These are phyloP conservation scores for Dactylis glomerata DNA, from an alignment of 176 grass and related monocot genomes.

Conservation along the genomic window DNA sequence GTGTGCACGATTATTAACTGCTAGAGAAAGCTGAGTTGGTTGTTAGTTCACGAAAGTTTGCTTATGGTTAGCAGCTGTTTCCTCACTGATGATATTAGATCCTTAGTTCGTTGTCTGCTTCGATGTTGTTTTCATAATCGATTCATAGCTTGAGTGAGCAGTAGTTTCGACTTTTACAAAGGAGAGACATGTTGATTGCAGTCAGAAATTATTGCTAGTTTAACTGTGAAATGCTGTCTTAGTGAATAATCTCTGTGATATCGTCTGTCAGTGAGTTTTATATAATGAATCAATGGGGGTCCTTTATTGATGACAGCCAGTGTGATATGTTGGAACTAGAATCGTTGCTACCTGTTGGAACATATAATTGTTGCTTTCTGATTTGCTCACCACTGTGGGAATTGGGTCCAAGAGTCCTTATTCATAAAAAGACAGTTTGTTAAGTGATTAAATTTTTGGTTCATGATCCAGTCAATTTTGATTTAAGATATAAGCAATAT, in stretches of 20 bases:
- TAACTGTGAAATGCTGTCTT: neutral
- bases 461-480: neutral
- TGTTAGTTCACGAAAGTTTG: neutral
- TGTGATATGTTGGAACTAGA: neutral
- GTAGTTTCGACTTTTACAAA: neutral
- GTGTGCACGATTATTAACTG: neutral
- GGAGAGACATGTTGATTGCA: neutral
- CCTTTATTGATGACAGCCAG: neutral
- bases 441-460: neutral
- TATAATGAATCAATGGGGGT: neutral
- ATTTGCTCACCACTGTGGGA: neutral
- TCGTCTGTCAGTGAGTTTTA: neutral
- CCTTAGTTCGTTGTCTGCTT: neutral
- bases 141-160: neutral
- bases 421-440: neutral
- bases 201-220: neutral
- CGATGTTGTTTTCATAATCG: neutral
- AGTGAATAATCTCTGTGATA: neutral
- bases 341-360: neutral
- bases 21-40: neutral
- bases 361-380: neutral
- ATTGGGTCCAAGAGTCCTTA: neutral
- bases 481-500: neutral
- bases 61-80: neutral
- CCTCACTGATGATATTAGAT: neutral